Conservation (phyloP, 2,329 filamentous ascomycete species). For the Bipolaris gigantea region DNA sequence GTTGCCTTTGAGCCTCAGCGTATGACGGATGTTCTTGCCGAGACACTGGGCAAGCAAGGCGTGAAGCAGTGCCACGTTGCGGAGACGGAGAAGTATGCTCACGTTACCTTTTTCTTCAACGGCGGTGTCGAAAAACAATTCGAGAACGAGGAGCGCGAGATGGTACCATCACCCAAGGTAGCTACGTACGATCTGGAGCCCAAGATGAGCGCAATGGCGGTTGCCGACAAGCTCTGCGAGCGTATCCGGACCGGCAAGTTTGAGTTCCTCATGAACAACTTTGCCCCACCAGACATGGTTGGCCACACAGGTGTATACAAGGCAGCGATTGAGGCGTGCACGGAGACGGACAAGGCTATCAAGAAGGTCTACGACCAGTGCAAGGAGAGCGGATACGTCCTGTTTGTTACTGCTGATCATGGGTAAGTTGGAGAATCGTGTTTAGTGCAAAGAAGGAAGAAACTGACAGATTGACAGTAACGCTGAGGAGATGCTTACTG, state of each 20-base stretch:
- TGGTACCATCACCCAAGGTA: slow-evolving; percentile 93
- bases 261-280: slow-evolving; percentile 99
- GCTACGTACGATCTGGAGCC: slow-evolving; percentile 93
- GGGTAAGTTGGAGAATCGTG: slow-evolving; percentile 57
- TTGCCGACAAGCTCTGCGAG: slow-evolving; percentile 87
- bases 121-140: slow-evolving; percentile 97
- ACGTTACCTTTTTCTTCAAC: slow-evolving; percentile 99
- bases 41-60: slow-evolving; percentile 88
- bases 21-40: slow-evolving; percentile 98
- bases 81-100: slow-evolving; percentile 99
- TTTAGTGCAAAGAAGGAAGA: not conserved
- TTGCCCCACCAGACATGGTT: slow-evolving; percentile 98
- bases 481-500: slow-evolving; percentile 98
- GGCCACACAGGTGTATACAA: slow-evolving; percentile 98
- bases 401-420: slow-evolving; percentile 96
- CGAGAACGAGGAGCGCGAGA: slow-evolving; percentile 85
- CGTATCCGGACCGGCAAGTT: slow-evolving; percentile 82
- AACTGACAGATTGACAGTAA: slow-evolving; percentile 59
- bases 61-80: slow-evolving; percentile 94
- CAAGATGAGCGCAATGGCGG: slow-evolving; percentile 90
- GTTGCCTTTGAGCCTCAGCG: slow-evolving; percentile 91
- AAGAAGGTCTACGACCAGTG: slow-evolving; percentile 89
- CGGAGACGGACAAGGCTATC: slow-evolving; percentile 91
- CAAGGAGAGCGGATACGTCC: slow-evolving; percentile 87
- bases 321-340: slow-evolving; percentile 81